A percentile compares a stretch with the other conserved stretches of the same genome.
Evolutionary conservation across 805 yeast genomes (phyloP).

Genomic region (Teunomyces barrocoloradensis): DNA sequence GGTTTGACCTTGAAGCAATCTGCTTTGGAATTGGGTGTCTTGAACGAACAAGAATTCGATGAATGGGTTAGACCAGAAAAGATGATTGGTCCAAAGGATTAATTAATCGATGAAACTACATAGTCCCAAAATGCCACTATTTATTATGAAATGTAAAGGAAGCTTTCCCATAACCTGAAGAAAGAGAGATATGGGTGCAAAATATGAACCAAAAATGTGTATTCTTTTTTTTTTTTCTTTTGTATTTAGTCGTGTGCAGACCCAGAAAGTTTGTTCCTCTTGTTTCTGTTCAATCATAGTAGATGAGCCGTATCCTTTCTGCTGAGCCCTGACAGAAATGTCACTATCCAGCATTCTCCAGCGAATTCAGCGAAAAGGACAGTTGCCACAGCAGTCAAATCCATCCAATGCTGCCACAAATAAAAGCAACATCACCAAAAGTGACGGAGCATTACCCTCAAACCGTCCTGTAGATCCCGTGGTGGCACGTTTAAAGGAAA

Average conservation of each 20-base stretch:
- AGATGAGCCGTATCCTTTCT: background rate
- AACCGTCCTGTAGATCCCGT: constrained; percentile 62
- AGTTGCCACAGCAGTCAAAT: constrained; percentile 9
- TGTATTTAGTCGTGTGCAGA: background rate
- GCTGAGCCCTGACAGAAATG: constrained; percentile 10
- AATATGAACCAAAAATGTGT: background rate
- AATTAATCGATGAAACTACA: constrained; percentile 9
- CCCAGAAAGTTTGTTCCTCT: background rate
- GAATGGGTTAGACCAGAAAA: constrained; percentile 97
- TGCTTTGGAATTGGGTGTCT: constrained; percentile 85
- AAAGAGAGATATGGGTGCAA: background rate
- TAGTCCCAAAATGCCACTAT: background rate
- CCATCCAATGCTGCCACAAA: background rate
- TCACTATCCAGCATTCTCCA: constrained; percentile 31
- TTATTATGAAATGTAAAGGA: background rate
- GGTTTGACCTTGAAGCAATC: constrained; percentile 94
- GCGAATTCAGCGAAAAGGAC: constrained; percentile 31
- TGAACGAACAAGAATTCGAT: constrained; percentile 84
- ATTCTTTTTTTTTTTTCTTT: background rate
- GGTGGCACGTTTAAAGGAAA: constrained; percentile 65
- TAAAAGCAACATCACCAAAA: background rate
- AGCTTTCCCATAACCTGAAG: background rate
- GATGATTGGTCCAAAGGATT: constrained; percentile 90
- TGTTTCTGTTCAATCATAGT: background rate
- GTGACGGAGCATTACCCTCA: background rate